Conservation (phyloP, 1,284 basidiomycete genomes). For the Schizophyllum amplum region DNA sequence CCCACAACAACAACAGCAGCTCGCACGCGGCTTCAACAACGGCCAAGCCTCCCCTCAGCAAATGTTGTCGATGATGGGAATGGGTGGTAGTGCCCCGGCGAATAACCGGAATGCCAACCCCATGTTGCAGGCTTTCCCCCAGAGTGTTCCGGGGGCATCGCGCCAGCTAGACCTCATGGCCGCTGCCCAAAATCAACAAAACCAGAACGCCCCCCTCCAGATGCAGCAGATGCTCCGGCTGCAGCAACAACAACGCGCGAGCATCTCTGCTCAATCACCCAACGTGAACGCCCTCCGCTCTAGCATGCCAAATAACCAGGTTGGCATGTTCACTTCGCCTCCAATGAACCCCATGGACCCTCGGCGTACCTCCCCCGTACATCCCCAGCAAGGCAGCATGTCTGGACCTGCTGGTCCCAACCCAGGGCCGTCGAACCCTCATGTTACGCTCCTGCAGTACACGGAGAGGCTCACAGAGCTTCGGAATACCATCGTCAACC, state of each 20-base stretch:
- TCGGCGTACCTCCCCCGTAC: constrained; percentile 40
- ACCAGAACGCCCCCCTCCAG: constrained; percentile 30
- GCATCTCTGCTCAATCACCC: constrained; percentile 1
- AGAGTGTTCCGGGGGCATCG: constrained; percentile 19
- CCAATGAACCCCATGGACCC: constrained; percentile 28
- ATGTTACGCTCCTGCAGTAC: constrained; percentile 9
- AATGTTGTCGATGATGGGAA: constrained; percentile 14
- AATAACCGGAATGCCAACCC: constrained; percentile 21
- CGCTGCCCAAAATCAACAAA: constrained; percentile 39
- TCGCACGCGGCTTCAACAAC: constrained; percentile 27
- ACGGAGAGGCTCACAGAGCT: constrained; percentile 17
- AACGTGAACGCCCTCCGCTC: constrained; percentile 20
- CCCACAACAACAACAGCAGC: constrained; percentile 24
- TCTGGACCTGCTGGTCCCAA: not conserved
- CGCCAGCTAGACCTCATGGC: constrained; percentile 43
- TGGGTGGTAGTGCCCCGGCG: not conserved
- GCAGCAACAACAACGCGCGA: constrained; percentile 21
- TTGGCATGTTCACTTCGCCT: constrained; percentile 34
- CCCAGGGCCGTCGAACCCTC: constrained; percentile 5
- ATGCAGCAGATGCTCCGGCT: constrained; percentile 19
- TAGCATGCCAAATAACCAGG: constrained; percentile 29
- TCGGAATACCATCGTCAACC: constrained; percentile 13
- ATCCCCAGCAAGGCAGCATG: constrained; percentile 16
- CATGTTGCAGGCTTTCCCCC: constrained; percentile 31
- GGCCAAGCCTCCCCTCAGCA: constrained; percentile 23